Conservation (phyloP, 306 rosid species). For the Arachis stenosperma region DNA sequence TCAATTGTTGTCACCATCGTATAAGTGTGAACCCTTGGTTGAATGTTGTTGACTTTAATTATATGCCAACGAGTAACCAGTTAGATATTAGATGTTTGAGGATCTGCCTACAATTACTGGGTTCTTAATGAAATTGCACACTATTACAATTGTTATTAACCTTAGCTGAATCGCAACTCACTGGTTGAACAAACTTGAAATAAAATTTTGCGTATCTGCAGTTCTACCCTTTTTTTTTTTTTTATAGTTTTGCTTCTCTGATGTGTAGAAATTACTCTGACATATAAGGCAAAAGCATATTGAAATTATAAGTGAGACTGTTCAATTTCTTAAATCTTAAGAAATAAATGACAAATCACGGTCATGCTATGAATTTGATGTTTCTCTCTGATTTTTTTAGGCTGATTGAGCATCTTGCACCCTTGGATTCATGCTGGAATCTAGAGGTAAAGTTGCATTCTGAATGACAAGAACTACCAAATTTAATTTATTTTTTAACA, state of each 20-base stretch:
- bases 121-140: conserved; percentile 1
- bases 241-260: neutral
- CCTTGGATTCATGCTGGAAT: conserved; percentile 42
- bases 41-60: neutral
- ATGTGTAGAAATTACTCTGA: conserved; percentile 8
- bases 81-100: conserved; percentile 16
- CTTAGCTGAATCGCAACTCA: neutral
- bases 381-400: conserved; percentile 54
- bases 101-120: neutral
- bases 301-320: neutral
- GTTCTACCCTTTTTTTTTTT: neutral
- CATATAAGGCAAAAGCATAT: conserved; percentile 15
- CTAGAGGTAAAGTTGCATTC: conserved; percentile 60
- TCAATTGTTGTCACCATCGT: neutral
- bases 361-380: conserved; percentile 34
- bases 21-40: neutral
- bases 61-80: conserved; percentile 2
- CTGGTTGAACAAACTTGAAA: conserved; percentile 7
- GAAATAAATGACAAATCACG: neutral
- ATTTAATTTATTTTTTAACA: neutral
- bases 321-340: neutral
- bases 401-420: conserved; percentile 55
- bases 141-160: conserved; percentile 16
- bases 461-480: conserved; percentile 18
- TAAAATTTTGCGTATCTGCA: conserved; percentile 11